Evolutionary conservation across 352 stramenopile species (phyloP).

Genomic region (Thalassiosira hispida): DNA sequence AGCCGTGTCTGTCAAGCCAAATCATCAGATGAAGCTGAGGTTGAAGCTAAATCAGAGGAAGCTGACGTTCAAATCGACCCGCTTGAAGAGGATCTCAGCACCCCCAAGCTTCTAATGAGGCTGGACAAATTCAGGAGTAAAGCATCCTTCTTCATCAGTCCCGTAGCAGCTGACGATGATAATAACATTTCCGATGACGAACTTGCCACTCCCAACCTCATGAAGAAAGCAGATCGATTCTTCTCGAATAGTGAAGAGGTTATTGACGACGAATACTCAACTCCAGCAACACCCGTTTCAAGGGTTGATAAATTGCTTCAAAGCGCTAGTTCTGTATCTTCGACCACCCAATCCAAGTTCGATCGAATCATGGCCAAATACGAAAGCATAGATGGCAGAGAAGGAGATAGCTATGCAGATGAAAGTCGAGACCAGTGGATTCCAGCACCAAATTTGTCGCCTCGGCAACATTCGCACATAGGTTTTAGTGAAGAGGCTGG

Average conservation of each 20-base stretch:
- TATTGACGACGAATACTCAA: background rate
- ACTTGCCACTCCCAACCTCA: slow-evolving; percentile 21
- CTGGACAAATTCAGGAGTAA: slow-evolving; percentile 3
- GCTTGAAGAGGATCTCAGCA: slow-evolving; percentile 5
- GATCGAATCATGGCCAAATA: slow-evolving; percentile 40
- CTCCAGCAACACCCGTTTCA: background rate
- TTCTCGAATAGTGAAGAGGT: background rate
- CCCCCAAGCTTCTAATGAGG: slow-evolving; percentile 7
- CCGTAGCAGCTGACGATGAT: slow-evolving; percentile 3
- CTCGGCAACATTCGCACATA: too few species aligned
- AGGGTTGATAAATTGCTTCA: background rate
- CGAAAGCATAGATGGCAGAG: slow-evolving; percentile 6
- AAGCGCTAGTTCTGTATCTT: background rate
- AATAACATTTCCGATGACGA: background rate
- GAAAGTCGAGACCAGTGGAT: background rate
- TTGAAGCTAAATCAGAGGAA: background rate
- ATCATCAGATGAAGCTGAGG: background rate
- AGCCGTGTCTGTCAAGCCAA: slow-evolving; percentile 1
- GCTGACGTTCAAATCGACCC: slow-evolving; percentile 1
- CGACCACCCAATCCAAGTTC: slow-evolving; percentile 10
- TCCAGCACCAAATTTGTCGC: background rate
- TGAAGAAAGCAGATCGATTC: slow-evolving; percentile 20
- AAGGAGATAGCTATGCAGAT: background rate
- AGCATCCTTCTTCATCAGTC: background rate
- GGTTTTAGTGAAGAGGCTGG: too few species aligned